A percentile compares a stretch with the other conserved stretches of the same genome.
Conservation (phyloP, 768 basidiomycete genomes). For the Suillus tomentosus region DNA sequence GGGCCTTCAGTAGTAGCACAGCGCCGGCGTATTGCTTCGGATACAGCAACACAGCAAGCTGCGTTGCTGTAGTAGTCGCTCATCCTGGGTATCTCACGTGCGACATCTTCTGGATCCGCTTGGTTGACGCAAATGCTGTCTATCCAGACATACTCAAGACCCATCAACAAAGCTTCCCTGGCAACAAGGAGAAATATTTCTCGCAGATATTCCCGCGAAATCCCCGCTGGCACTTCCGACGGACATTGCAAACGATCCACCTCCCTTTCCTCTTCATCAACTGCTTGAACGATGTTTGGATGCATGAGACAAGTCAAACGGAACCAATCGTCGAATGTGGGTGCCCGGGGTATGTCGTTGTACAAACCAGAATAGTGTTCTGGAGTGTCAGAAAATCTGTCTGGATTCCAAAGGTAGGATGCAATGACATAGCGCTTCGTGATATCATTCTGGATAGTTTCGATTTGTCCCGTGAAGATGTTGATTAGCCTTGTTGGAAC, state of each 20-base stretch:
- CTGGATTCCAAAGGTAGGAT: constrained; percentile 7
- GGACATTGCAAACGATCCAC: neutral
- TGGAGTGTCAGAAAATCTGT: neutral
- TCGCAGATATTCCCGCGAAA: neutral
- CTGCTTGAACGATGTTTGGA: neutral
- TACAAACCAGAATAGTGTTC: neutral
- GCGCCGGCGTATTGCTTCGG: constrained; percentile 2
- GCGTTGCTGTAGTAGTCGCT: neutral
- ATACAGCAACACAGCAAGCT: neutral
- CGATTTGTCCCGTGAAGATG: neutral
- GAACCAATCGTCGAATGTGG: constrained; percentile 1
- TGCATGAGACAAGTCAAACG: neutral
- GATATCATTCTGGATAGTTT: neutral
- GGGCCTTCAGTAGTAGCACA: neutral
- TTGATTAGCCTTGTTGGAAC: constrained; percentile 4
- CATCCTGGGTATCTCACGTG: neutral
- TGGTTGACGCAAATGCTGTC: neutral
- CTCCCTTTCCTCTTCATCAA: neutral
- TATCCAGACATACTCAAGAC: constrained; percentile 1
- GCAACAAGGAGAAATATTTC: constrained; percentile 2
- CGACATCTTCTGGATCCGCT: constrained; percentile 3
- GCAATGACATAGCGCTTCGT: constrained; percentile 4
- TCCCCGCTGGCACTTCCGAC: neutral
- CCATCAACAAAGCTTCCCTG: constrained; percentile 3
- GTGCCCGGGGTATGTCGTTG: neutral